These are phyloP conservation scores for Boletus vermiculosoides DNA, from an alignment of 768 basidiomycete species.

Conservation along the genomic window DNA sequence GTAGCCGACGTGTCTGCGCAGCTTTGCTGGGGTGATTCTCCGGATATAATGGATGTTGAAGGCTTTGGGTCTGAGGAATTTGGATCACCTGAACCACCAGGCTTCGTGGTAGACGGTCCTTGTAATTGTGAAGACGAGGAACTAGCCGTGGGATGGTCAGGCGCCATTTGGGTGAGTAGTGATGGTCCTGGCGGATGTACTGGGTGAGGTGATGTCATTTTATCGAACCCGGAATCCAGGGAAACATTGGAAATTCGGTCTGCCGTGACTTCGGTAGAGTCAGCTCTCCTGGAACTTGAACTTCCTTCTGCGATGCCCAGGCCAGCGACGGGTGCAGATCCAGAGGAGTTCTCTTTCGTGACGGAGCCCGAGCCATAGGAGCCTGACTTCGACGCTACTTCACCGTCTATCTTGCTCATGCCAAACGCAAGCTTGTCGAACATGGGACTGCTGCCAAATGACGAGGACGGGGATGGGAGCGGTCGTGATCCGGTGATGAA, in stretches of 20 bases:
- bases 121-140: conserved; percentile 30
- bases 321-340: conserved; percentile 14
- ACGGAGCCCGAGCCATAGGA: conserved; percentile 28
- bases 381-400: conserved; percentile 36
- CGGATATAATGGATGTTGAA: conserved; percentile 28
- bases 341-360: conserved; percentile 23
- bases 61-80: conserved; percentile 20
- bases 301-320: conserved; percentile 11
- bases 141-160: conserved; percentile 24
- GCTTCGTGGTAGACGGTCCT: conserved; percentile 20
- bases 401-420: conserved; percentile 84
- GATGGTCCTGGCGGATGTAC: conserved; percentile 59
- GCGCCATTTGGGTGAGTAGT: conserved; percentile 70
- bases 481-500: conserved; percentile 95
- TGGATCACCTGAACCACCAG: conserved; percentile 23
- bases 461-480: conserved; percentile 80
- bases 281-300: conserved; percentile 25
- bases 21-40: conserved; percentile 29
- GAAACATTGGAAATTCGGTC: conserved; percentile 52
- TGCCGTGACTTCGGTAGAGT: conserved; percentile 45
- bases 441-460: conserved; percentile 65
- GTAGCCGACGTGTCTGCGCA: conserved; percentile 25
- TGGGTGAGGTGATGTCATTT: conserved; percentile 36
- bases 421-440: conserved; percentile 88
- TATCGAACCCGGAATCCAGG: conserved; percentile 40